Evolutionary conservation across 1,284 basidiomycete genomes (phyloP), one percentile per base, ranked within the genome.

Genomic region (Rhodofomes roseus): DNA sequence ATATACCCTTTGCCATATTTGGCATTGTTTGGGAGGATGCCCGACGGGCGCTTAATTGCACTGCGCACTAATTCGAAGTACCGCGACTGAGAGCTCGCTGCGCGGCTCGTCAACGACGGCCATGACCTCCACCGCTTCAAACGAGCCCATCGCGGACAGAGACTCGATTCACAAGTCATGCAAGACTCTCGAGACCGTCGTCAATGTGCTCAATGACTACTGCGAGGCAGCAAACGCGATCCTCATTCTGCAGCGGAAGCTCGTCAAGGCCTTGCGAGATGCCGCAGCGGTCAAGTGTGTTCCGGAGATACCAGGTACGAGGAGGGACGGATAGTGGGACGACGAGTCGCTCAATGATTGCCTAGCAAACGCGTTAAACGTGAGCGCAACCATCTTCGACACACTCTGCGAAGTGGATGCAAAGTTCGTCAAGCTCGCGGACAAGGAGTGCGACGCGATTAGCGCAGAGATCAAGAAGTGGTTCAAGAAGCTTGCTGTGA

Each of bases 401-500:
- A 74, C 80, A 16, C 73, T 90, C 44, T 79, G 81, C 1, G 89
- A 92, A 37, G 80, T 90, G 54, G 86, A 91, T 65, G 63, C 74
- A 62, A 92, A 89, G 74, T 90, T 89, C 70, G 81, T 83, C 40
- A 92, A 89, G 74, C 69, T 87, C 60, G 81, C 82, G 5, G 87
- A 90, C 66, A 90, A 85, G 73, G 89, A 92, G 66, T 90, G 85
- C 62, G 85, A 86, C 63, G 68, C 62, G 23, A 74, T 90, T 52
- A 85, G 82, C 63, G 73, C 76, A 39, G 90, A 92, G 63, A 83
- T 92, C 43, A 87, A 86, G 77, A 92, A 89, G 65, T 92, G 89
- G 87, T 86, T 92, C 77, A 91, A 89, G 81, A 90, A 86, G 71
- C 79, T 92, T 52, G 80, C 85, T 55, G 90, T 90, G 67, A 63